Conservation (phyloP, 805 yeast genomes). For the Yarrowia sp. region DNA sequence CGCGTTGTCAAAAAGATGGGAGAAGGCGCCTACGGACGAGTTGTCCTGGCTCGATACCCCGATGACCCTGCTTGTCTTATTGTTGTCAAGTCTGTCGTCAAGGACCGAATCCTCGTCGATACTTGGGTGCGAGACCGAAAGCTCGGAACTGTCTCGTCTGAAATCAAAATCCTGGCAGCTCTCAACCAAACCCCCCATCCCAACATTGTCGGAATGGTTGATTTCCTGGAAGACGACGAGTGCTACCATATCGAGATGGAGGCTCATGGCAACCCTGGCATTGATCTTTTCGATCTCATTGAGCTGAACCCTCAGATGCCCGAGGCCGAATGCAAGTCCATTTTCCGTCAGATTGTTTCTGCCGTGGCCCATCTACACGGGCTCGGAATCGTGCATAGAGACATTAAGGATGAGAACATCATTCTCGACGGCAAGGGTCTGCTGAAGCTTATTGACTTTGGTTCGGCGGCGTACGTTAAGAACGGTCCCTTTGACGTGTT, state of each 20-base stretch:
- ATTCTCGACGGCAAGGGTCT: slow-evolving; percentile 79
- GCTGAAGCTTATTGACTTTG: slow-evolving; percentile 88
- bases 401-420: slow-evolving; percentile 90
- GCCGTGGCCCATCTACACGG: slow-evolving; percentile 79
- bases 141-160: slow-evolving; percentile 93
- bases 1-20: slow-evolving; percentile 75
- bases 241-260: slow-evolving; percentile 90
- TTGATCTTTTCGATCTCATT: slow-evolving; percentile 87
- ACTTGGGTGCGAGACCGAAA: slow-evolving; percentile 94
- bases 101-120: slow-evolving; percentile 89
- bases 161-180: slow-evolving; percentile 88
- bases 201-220: slow-evolving; percentile 77
- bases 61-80: slow-evolving; percentile 61
- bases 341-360: slow-evolving; percentile 73
- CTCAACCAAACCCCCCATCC: slow-evolving; percentile 67
- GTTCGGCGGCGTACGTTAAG: slow-evolving; percentile 84
- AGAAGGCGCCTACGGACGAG: slow-evolving; percentile 96
- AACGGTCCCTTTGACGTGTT: slow-evolving; percentile 97
- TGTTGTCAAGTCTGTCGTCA: slow-evolving; percentile 84
- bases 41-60: slow-evolving; percentile 68
- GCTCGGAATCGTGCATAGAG: slow-evolving; percentile 88
- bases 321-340: slow-evolving; percentile 71
- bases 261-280: slow-evolving; percentile 85
- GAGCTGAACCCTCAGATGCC: slow-evolving; percentile 80
- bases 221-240: slow-evolving; percentile 87